Base-by-base conservation (phyloP, 805 yeast genomes). In the Candida glaebosa region DNA sequence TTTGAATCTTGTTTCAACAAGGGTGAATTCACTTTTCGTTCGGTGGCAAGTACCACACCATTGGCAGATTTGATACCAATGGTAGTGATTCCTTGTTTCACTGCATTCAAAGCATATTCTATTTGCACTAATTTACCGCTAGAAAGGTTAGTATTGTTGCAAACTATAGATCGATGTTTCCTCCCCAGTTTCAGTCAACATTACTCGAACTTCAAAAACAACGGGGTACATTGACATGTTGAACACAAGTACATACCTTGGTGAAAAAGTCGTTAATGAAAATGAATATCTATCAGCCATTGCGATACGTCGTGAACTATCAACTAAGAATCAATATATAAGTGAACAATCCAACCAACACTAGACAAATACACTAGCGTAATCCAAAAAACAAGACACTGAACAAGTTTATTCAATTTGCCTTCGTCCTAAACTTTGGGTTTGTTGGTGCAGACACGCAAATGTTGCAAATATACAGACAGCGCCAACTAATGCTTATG, bases 231-330 rank as follows among this genome's bases (percentile, higher is more conserved):
- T 34, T 9, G 37, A 12, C 15, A 34, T 34, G 25, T 34, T 34
- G 10, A 34, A 17, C 18, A 9, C 24, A n/a, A 16, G 18, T 36
- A 73, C 84, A 52, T 76, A 84, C 90, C 85, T 86, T 58, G 99
- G 99, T 38, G 98, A 91, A 65, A 93, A 93, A 14, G 99, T 93
- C 18, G 99, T 93, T 48, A 93, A 77, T 18, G 99, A 93, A 62
- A 93, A 93, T 16, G 98, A 89, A 69, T 93, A 93, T 76, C 99
- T 82, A 66, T 93, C 99, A 45, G 99, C 96, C 98, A 93, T 93
- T 47, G 31, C 14, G 16, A 28, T 28, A 28, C 16, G 14, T 28
- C 16, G 5, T 28, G 14, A 28, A 28, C 31, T 28, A 28, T 28
- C 31, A 28, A 28, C n/a, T 14, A 28, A 28, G 31, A 28, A 10